Evolutionary conservation across 345 rosid species (phyloP).

Genomic region (Cardamine resedifolia): DNA sequence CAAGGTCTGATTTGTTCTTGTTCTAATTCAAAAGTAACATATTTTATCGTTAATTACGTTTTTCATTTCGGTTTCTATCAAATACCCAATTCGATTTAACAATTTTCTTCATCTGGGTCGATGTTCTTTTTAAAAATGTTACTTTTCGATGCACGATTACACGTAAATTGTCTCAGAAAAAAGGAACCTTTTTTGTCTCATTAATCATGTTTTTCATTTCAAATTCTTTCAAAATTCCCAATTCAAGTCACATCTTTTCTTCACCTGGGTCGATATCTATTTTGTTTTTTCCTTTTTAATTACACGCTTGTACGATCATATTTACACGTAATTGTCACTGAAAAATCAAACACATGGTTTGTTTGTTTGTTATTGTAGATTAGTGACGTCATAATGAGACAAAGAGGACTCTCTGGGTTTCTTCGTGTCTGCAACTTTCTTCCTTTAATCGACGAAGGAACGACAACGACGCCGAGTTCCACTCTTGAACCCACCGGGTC

Average conservation of each 20-base stretch:
- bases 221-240: neutral
- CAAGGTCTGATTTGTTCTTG: slow-evolving; percentile 53
- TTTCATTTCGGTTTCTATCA: neutral
- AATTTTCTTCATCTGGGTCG: slow-evolving; percentile 6
- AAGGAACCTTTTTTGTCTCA: neutral
- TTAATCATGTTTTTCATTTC: neutral
- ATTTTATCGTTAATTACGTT: slow-evolving; percentile 1
- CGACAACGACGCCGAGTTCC: slow-evolving; percentile 58
- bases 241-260: neutral
- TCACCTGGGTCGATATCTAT: neutral
- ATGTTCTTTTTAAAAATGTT: neutral
- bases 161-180: neutral
- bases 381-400: slow-evolving; percentile 49
- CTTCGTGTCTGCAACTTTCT: slow-evolving; percentile 64
- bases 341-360: neutral
- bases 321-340: slow-evolving; percentile 4
- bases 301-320: slow-evolving; percentile 28
- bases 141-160: neutral
- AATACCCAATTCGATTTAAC: neutral
- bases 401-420: slow-evolving; percentile 62
- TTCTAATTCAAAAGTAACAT: neutral
- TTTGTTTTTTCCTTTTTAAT: neutral
- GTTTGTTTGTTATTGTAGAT: slow-evolving; percentile 44
- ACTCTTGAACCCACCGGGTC: slow-evolving; percentile 63
- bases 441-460: slow-evolving; percentile 57